Conservation (phyloP, 805 yeast species). For the Candida awuae region DNA sequence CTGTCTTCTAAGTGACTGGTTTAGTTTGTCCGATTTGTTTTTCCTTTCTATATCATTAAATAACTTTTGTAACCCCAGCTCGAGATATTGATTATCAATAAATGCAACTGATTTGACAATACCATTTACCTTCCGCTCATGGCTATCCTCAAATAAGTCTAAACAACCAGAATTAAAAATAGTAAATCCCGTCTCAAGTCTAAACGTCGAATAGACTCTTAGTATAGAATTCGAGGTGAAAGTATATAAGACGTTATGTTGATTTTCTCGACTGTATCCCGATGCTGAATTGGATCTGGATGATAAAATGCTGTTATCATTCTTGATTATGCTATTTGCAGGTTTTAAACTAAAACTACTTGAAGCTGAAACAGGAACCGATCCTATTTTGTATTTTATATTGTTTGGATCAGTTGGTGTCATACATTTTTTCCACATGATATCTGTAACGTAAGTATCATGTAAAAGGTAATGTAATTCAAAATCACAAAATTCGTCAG, state of each 20-base stretch:
- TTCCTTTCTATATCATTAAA: conserved; percentile 16
- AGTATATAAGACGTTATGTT: conserved; percentile 53
- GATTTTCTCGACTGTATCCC: conserved; percentile 1
- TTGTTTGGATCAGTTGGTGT: conserved; percentile 5
- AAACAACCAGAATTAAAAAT: conserved; percentile 50
- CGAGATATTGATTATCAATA: conserved; percentile 33
- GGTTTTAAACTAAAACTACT: conserved; percentile 20
- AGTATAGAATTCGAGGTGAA: conserved; percentile 50
- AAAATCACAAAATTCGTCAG: conserved; percentile 53
- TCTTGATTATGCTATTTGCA: conserved; percentile 23
- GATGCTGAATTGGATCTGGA: conserved; percentile 9
- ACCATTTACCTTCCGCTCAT: conserved; percentile 6
- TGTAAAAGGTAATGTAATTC: conserved; percentile 66
- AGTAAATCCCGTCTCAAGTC: conserved; percentile 47
- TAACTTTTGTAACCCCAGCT: conserved; percentile 20
- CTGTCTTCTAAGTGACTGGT: conserved; percentile 11
- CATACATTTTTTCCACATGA: conserved; percentile 45
- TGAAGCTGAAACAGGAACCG: conserved; percentile 8
- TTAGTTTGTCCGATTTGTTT: conserved; percentile 2
- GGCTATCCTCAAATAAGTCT: conserved; percentile 23
- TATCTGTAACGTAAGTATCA: conserved; percentile 44
- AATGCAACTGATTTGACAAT: conserved; percentile 23
- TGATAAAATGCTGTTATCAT: conserved; percentile 11
- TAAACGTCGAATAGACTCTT: conserved; percentile 64
- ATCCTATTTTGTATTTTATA: neutral